Evolutionary conservation across 177 flowering plant genomes (phyloP).

Genomic region (Tripterygium wilfordii): DNA sequence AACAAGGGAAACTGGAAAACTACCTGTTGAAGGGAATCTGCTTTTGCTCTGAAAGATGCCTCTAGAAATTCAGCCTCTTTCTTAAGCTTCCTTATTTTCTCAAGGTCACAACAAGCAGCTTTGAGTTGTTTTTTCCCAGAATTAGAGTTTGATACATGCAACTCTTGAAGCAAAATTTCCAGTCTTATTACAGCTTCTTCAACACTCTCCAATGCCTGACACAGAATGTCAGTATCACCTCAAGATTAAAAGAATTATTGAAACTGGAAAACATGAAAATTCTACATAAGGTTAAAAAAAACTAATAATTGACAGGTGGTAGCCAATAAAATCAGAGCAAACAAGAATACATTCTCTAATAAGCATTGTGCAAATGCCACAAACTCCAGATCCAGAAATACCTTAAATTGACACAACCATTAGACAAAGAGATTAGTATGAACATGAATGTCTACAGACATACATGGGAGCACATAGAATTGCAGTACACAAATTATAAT

Average conservation of each 20-base stretch:
- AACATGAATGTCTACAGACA: too few relatives aligned
- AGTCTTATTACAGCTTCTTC: constrained; percentile 80
- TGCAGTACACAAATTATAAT: too few relatives aligned
- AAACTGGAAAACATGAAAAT: too few relatives aligned
- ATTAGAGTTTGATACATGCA: constrained; percentile 69
- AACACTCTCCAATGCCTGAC: constrained; percentile 88
- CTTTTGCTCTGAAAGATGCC: constrained; percentile 96
- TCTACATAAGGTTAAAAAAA: background rate
- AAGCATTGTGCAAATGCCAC: too few relatives aligned
- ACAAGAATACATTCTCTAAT: too few relatives aligned
- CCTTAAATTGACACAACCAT: too few relatives aligned
- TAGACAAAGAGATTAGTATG: too few relatives aligned
- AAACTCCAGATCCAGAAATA: too few relatives aligned
- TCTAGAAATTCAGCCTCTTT: constrained; percentile 97
- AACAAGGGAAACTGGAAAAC: background rate
- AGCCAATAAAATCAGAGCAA: too few relatives aligned
- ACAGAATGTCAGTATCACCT: constrained; percentile 3
- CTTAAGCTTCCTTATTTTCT: constrained; percentile 86
- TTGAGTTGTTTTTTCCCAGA: constrained; percentile 80
- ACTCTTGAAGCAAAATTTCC: constrained; percentile 78
- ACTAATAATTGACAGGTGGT: too few relatives aligned
- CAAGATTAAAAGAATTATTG: too few relatives aligned
- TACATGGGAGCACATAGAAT: too few relatives aligned
- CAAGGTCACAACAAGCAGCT: constrained; percentile 97
- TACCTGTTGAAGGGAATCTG: constrained; percentile 85